Base-by-base conservation (phyloP, 2,329 filamentous ascomycete genomes). In the Arthroderma uncinatum region DNA sequence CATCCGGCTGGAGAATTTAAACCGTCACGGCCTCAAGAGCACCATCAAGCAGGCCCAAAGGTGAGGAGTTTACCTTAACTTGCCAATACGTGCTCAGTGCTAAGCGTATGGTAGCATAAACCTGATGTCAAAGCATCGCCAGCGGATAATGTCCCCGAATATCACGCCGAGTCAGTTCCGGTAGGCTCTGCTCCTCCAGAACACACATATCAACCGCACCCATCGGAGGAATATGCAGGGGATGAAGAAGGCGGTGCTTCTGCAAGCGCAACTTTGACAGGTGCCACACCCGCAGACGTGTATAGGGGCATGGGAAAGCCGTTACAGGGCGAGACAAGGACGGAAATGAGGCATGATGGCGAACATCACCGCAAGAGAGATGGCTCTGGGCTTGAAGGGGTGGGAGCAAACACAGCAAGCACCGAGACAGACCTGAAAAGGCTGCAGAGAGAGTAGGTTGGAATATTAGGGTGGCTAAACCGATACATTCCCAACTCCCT, bases 151-250 rank as follows among this genome's bases (percentile, higher is more conserved):
- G 82, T 71, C 10, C 82, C 82, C 19, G 84, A 86, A 65, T 89
- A 86, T 74, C 74, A 79, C 64, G 79, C 81, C 23, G 62, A 89
- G 67, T 78, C 77, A 0, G 71, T 82, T 36, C 77, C 83, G 0
- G 71, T 84, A 0, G 86, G 86, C 59, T 80, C 81, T 2, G 85
- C 86, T 0, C 86, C 86, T 1, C 61, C 70, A 0, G 67, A 70
- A 40, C 67, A 76, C 54, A 80, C 79, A 12, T 78, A 74, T 71
- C 63, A 63, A 9, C 74, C 76, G 28, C 76, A 78, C 69, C 66
- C 71, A 57, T 61, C 57, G 37, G 58, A 59, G 58, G 65, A 66
- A 60, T 60, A 54, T 10, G 23, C 33, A 54, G 16, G 62, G 62
- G 60, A 68, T 70, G 34, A 39, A 5, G 50, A 37, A 34, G 50